Conservation (phyloP, 2,329 filamentous ascomycete genomes). For the Verticillium alfalfae region DNA sequence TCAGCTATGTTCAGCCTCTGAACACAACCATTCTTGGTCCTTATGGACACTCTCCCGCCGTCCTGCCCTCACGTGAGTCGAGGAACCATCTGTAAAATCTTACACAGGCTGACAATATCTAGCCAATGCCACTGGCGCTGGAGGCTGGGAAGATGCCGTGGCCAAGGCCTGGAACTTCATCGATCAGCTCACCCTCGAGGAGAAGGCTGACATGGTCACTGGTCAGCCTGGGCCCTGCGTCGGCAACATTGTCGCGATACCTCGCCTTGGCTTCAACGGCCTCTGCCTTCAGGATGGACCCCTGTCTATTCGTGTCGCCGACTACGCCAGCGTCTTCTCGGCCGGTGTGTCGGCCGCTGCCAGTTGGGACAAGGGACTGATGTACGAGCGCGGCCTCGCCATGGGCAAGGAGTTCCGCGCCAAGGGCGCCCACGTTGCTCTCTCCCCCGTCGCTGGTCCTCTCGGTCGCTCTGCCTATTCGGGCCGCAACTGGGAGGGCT, state of each 20-base stretch:
- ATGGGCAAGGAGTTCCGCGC: constrained; percentile 57
- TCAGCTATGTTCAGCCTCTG: constrained; percentile 31
- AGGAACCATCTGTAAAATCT: not conserved
- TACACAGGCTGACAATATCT: constrained; percentile 7
- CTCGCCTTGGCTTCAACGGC: constrained; percentile 33
- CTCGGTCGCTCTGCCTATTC: constrained; percentile 34
- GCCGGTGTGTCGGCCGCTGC: constrained; percentile 58
- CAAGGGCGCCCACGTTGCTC: constrained; percentile 68
- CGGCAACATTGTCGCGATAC: constrained; percentile 29
- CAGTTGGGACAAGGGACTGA: constrained; percentile 67
- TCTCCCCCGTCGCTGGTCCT: constrained; percentile 38
- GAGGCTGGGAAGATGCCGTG: constrained; percentile 10
- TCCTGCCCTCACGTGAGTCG: constrained; percentile 29
- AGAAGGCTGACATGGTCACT: constrained; percentile 24
- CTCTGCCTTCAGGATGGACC: constrained; percentile 34
- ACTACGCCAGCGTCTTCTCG: constrained; percentile 38
- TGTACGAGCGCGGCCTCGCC: constrained; percentile 35
- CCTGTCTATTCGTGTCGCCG: constrained; percentile 27
- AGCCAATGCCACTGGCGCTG: not conserved
- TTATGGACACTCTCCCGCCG: constrained; percentile 30
- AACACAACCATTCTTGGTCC: constrained; percentile 33
- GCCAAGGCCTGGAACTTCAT: constrained; percentile 12
- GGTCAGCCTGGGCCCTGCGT: constrained; percentile 25
- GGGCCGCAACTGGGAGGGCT: constrained; percentile 63
- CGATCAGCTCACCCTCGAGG: constrained; percentile 17